Base-by-base conservation (phyloP, 257 asterid species). In the Scutellaria minor region DNA sequence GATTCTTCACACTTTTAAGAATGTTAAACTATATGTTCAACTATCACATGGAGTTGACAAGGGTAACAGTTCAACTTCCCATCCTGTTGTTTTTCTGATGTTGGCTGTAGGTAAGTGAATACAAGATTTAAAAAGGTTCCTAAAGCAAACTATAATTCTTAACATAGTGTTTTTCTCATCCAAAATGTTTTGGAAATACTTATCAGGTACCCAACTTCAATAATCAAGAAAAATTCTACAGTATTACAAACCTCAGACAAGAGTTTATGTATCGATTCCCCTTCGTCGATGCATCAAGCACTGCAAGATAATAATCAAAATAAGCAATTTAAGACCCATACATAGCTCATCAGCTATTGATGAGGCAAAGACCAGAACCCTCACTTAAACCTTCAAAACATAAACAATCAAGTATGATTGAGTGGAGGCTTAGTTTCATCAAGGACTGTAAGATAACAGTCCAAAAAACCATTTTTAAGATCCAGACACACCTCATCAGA, bases 211-310 rank as follows among this genome's bases (percentile, higher is more conserved):
- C 45, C 22, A 45, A 60, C 42, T 14, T 45, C 20, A 52, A 59
- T 53, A 44, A 39, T 71, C 70, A 78, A 62, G 69, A 39, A 63
- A 3, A 13, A 52, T 54, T 66, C 41, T 54, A 41, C 48, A 59
- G 4, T 42, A 44, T 47, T 53, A 0, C 78, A 45, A 76, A 95
- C 99, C 99, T 92, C 77, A 95, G 90, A 80, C 98, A 88, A 59
- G 99, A 94, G 79, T 94, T 91, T 35, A 94, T 88, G 75, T 88
- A 91, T 11, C 93, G 87, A 66, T 88, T 91, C 79, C 99, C 99
- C 81, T 92, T 92, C 6, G 99, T 87, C 10, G 98, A 84, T 70
- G 98, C 91, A 82, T 92, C 99, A 54, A 95, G 96, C 74, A 89
- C 98, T 95, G 94, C 82, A 75, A 73, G 54, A 79, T 31, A 72